Percentiles rank a stretch among this genome's conserved stretches.
Evolutionary conservation across 176 grass and related monocot genomes (phyloP).

Genomic region (Eleusine coracana): DNA sequence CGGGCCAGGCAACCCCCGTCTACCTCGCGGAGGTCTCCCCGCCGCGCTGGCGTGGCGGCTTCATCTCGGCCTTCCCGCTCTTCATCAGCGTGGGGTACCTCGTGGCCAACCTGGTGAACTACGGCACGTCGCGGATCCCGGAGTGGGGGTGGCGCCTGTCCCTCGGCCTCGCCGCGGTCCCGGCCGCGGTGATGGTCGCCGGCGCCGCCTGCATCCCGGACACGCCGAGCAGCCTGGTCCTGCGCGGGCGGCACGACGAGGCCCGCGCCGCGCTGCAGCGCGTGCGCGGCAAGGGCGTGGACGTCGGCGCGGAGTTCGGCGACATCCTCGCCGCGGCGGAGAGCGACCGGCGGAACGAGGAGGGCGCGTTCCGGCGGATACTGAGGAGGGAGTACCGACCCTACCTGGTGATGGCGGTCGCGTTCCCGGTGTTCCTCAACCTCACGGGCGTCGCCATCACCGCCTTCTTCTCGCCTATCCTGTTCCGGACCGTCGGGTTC

Average conservation of each 20-base stretch:
- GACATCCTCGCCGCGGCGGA: constrained; percentile 53
- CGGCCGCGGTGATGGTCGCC: constrained; percentile 62
- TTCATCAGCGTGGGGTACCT: constrained; percentile 71
- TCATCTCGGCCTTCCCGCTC: constrained; percentile 70
- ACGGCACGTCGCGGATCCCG: constrained; percentile 65
- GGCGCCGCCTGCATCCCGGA: constrained; percentile 72
- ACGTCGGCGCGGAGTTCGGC: constrained; percentile 72
- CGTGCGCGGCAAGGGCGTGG: constrained; percentile 64
- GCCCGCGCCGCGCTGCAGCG: constrained; percentile 75
- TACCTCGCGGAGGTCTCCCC: constrained; percentile 78
- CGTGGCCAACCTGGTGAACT: constrained; percentile 81
- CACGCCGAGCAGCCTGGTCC: constrained; percentile 85
- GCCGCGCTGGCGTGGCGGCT: constrained; percentile 63
- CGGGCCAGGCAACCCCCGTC: constrained; percentile 60
- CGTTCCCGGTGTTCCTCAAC: constrained; percentile 82
- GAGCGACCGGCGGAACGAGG: constrained; percentile 42
- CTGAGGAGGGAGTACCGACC: constrained; percentile 62
- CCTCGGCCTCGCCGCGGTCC: constrained; percentile 76
- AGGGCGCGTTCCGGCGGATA: constrained; percentile 68
- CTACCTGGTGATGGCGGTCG: constrained; percentile 74
- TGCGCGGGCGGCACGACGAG: constrained; percentile 68
- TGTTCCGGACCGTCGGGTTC: constrained; percentile 77
- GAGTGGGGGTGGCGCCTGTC: constrained; percentile 93
- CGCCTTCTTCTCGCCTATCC: constrained; percentile 83
- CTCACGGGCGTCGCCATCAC: constrained; percentile 69